These are phyloP conservation scores for Cyamopsis tetragonoloba DNA, from an alignment of 306 rosid genomes.

Conservation along the genomic window DNA sequence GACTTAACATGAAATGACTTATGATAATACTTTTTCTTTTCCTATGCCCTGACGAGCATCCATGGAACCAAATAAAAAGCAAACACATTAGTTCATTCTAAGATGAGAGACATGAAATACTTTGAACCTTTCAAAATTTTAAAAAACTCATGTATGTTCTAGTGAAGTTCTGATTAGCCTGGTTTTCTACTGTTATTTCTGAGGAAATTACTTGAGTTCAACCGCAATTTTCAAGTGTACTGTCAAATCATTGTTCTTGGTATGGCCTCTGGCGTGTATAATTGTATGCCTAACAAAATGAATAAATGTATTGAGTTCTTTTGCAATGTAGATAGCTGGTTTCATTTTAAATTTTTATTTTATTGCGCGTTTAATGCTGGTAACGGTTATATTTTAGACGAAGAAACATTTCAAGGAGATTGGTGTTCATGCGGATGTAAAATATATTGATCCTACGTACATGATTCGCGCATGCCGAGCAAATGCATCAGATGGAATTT, in stretches of 20 bases:
- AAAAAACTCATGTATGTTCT: neutral
- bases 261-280: neutral
- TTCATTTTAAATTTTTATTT: neutral
- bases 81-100: neutral
- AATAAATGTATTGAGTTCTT: neutral
- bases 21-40: neutral
- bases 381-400: constrained; percentile 41
- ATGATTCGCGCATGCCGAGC: constrained; percentile 98
- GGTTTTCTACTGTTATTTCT: neutral
- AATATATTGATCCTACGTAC: constrained; percentile 95
- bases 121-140: neutral
- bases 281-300: neutral
- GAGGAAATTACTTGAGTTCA: neutral
- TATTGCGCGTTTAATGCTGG: neutral
- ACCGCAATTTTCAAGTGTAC: neutral
- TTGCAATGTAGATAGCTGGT: neutral
- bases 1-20: neutral
- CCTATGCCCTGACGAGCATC: neutral
- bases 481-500: constrained; percentile 97
- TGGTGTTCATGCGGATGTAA: constrained; percentile 80
- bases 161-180: neutral
- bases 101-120: neutral
- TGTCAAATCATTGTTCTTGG: neutral
- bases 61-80: neutral
- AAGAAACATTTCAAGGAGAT: constrained; percentile 72